Conservation (phyloP, 2,329 filamentous ascomycete genomes). For the Aspergillus phoenicis region DNA sequence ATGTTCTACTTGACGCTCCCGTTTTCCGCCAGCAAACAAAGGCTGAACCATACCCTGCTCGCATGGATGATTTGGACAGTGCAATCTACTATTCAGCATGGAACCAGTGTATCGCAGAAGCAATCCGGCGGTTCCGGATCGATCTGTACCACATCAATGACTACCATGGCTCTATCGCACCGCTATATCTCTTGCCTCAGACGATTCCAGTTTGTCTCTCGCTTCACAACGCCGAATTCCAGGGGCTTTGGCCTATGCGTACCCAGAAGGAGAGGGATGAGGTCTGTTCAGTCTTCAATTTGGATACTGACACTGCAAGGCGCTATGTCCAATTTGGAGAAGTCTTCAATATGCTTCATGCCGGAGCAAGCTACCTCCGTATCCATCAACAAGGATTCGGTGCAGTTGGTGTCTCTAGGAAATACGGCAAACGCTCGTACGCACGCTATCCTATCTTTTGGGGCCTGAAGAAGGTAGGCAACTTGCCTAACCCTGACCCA, state of each 20-base stretch:
- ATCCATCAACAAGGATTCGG: conserved; percentile 69
- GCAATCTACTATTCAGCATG: conserved; percentile 71
- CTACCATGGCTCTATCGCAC: conserved; percentile 65
- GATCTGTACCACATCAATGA: conserved; percentile 70
- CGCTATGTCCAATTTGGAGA: conserved; percentile 69
- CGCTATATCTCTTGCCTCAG: conserved; percentile 65
- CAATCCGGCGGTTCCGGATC: conserved; percentile 63
- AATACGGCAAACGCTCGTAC: conserved; percentile 68
- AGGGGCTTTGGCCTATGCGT: conserved; percentile 69
- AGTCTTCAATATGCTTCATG: conserved; percentile 69
- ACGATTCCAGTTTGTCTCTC: conserved; percentile 65
- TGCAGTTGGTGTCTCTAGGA: conserved; percentile 68
- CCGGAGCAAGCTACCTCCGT: conserved; percentile 66
- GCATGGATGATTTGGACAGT: conserved; percentile 70
- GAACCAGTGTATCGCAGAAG: conserved; percentile 69
- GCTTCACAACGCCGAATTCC: conserved; percentile 70
- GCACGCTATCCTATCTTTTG: conserved; percentile 71
- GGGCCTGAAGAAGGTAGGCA: conserved; percentile 64
- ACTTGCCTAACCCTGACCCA: conserved; percentile 67
- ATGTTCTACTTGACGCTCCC: conserved; percentile 67
- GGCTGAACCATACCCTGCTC: conserved; percentile 65
- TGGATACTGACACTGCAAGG: conserved; percentile 58
- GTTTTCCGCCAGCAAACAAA: conserved; percentile 67
- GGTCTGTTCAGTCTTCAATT: conserved; percentile 66
- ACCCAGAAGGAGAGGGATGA: conserved; percentile 63